Base-by-base conservation (phyloP, 768 basidiomycete species). In the Coprinopsis marcescibilis region DNA sequence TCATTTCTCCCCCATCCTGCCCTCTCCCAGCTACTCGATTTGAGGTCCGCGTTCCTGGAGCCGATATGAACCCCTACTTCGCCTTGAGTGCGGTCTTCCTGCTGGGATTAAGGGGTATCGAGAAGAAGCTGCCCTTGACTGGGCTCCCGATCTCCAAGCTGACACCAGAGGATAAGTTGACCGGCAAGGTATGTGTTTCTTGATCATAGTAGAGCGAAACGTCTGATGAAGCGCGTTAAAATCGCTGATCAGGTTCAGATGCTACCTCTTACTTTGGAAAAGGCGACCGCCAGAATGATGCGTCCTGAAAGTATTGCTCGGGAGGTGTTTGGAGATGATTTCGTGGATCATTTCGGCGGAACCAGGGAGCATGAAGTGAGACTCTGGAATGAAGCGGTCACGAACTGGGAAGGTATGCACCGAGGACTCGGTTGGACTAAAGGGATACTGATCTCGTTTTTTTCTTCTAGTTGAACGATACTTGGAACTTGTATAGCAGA, bases 31-130 rank as follows among this genome's bases (percentile, higher is more conserved):
- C 88, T 2, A 97, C 96, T 1, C 76, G 96, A 40, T 78, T 99
- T 57, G 96, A 99, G 69, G 69, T 99, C 12, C 85, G 96, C 45
- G 80, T 98, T 14, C 94, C 96, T 1, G 96, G 96, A 20, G 96
- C 96, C 30, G 96, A 99, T 59, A 90, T 97, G 79, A 93, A 94
- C 65, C 89, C 92, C 1, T 89, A 93, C 66, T 90, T 86, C 53
- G 81, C 92, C 0, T 67, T 98, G 35, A 83, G 87, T 40, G 85
- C 95, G 2, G 85, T 97, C 51, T 91, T 97, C 62, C 72, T 80
- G 15, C 70, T 95, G 23, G 96, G 96, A 7, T 60, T 96, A 21
- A 76, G 91, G 48, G 96, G 96, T 2, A 91, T 99, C 46, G 76
- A 81, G 64, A 85, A 83, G 66, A 78, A 85, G 62, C 62, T 87